A percentile compares a stretch with the other conserved stretches of the same genome.
phyloP scores from a whole-genome alignment of 495 filamentous ascomycete genomes.

The Acidomyces sp. region DNA sequence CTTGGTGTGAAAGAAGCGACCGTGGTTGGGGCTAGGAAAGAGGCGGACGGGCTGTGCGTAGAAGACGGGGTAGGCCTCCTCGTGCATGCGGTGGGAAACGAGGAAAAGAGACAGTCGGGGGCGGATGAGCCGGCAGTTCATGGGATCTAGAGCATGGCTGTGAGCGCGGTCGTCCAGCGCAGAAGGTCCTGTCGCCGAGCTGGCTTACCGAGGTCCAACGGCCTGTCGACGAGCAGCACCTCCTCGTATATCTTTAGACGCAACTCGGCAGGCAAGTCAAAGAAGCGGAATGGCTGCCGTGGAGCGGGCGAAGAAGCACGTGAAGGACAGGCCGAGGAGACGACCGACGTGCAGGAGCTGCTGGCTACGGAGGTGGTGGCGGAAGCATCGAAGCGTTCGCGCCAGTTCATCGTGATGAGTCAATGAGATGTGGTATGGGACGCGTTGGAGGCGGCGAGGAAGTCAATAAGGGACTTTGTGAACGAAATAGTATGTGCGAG shows the following conservation, averaged over 20 bases:
- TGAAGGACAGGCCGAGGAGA: constrained; percentile 4
- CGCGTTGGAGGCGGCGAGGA: no score
- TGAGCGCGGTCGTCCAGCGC: neutral
- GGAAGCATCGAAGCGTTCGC: no score
- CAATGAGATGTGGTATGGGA: no score
- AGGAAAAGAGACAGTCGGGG: constrained; percentile 49
- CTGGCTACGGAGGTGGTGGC: neutral
- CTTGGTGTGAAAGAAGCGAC: constrained; percentile 52
- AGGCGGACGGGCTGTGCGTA: constrained; percentile 69
- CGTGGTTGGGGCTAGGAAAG: constrained; percentile 48
- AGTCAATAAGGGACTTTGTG: no score
- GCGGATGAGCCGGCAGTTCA: constrained; percentile 45
- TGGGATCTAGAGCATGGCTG: constrained; percentile 33
- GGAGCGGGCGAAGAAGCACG: constrained; percentile 9
- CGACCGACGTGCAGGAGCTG: constrained; percentile 5
- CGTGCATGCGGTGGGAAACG: constrained; percentile 49
- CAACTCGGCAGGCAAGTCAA: constrained; percentile 66
- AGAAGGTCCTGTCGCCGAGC: neutral
- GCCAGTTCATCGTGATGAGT: no score
- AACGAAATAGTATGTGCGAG: no score
- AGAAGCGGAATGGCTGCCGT: constrained; percentile 49
- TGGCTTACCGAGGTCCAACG: constrained; percentile 46
- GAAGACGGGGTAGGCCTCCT: constrained; percentile 60
- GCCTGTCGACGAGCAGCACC: constrained; percentile 41
- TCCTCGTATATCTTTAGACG: constrained; percentile 56